These are phyloP conservation scores for Stemphylium beticola DNA, from an alignment of 2,329 filamentous ascomycete species.

Conservation along the genomic window DNA sequence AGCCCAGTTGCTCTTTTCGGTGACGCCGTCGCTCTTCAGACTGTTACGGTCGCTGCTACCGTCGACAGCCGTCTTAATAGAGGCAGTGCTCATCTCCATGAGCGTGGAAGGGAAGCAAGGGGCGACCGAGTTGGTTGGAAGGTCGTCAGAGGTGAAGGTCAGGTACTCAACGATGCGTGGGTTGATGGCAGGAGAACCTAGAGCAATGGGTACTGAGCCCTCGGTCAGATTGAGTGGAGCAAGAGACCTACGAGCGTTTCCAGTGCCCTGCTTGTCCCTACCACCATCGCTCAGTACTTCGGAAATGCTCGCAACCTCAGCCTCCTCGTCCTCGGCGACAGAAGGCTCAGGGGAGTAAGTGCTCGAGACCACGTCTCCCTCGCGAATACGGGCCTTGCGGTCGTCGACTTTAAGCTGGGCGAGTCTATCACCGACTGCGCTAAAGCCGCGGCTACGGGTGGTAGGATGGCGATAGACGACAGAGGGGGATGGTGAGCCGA, in stretches of 20 bases:
- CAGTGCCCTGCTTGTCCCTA: constrained; percentile 11
- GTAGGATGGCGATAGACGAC: constrained; percentile 17
- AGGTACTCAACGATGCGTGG: constrained; percentile 39
- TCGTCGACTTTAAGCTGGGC: constrained; percentile 63
- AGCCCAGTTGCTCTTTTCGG: constrained; percentile 44
- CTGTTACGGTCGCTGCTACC: constrained; percentile 17
- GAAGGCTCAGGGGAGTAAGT: constrained; percentile 26
- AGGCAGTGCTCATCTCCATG: constrained; percentile 15
- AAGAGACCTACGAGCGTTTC: constrained; percentile 18
- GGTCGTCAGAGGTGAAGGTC: constrained; percentile 35
- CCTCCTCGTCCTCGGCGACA: constrained; percentile 24
- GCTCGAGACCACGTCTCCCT: constrained; percentile 27
- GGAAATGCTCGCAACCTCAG: constrained; percentile 22
- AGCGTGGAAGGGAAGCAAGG: constrained; percentile 22
- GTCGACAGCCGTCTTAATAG: constrained; percentile 14
- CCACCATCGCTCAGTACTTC: constrained; percentile 26
- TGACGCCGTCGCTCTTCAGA: constrained; percentile 35
- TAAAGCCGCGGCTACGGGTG: constrained; percentile 60
- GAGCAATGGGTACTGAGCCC: constrained; percentile 32
- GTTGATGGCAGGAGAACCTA: constrained; percentile 36
- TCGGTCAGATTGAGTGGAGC: constrained; percentile 8
- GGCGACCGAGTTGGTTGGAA: constrained; percentile 28
- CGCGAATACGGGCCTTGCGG: constrained; percentile 16
- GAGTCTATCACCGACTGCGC: constrained; percentile 87
- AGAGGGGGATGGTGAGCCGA: constrained; percentile 38